phyloP scores from a whole-genome alignment of 495 filamentous ascomycete species.

The Annulohypoxylon bovei region DNA sequence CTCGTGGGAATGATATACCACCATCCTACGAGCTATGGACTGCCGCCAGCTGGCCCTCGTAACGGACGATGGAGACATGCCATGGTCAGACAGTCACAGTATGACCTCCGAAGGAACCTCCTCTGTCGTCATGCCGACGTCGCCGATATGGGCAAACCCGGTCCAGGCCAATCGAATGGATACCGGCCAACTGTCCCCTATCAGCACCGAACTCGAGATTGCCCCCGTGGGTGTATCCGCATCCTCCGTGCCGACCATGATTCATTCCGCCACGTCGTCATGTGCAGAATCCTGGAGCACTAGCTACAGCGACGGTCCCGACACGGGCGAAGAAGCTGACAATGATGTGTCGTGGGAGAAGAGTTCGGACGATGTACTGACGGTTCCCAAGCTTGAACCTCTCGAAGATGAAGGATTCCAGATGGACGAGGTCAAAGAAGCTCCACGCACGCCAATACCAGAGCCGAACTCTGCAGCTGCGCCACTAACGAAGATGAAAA shows the following conservation, averaged over 20 bases:
- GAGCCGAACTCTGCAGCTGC: constrained; percentile 30
- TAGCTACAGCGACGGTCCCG: constrained; percentile 43
- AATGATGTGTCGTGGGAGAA: constrained; percentile 53
- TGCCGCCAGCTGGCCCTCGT: constrained; percentile 50
- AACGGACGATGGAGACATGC: constrained; percentile 53
- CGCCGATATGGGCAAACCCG: constrained; percentile 52
- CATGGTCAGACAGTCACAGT: constrained; percentile 57
- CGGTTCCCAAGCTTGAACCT: constrained; percentile 58
- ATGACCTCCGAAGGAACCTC: constrained; percentile 55
- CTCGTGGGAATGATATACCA: constrained; percentile 39
- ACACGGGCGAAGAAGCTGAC: constrained; percentile 27
- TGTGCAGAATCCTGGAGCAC: constrained; percentile 50
- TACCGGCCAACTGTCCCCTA: constrained; percentile 60
- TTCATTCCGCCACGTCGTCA: constrained; percentile 49
- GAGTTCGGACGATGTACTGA: constrained; percentile 47
- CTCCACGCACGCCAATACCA: constrained; percentile 47
- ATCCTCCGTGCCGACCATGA: constrained; percentile 45
- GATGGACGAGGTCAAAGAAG: constrained; percentile 58
- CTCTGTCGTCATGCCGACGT: constrained; percentile 47
- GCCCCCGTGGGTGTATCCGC: constrained; percentile 45
- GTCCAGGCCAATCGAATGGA: constrained; percentile 48
- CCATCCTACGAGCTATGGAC: constrained; percentile 51
- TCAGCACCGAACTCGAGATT: constrained; percentile 59
- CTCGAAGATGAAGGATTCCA: constrained; percentile 59
- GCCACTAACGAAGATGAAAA: constrained; percentile 55